Conservation (phyloP, 2,329 filamentous ascomycete species). For the Taxawa tesnikishii region DNA sequence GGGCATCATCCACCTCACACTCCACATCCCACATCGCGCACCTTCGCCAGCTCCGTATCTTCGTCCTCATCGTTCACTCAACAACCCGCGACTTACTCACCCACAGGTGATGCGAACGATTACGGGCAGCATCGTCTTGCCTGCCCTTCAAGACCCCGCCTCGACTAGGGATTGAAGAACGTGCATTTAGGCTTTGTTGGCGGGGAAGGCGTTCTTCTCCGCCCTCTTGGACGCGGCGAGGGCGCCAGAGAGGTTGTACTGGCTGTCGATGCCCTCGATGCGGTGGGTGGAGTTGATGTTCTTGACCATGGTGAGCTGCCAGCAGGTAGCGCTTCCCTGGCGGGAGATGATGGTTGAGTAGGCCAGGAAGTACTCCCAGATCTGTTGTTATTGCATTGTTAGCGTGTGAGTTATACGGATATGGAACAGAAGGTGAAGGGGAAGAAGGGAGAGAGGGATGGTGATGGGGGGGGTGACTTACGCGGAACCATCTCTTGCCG, state of each 20-base stretch:
- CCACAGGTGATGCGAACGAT: no score
- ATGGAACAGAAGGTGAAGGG: background rate
- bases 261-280: slow-evolving; percentile 57
- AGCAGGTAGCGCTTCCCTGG: slow-evolving; percentile 75
- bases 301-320: slow-evolving; percentile 77
- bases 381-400: no score
- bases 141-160: no score
- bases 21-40: no score
- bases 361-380: slow-evolving; percentile 86
- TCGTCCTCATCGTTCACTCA: no score
- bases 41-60: no score
- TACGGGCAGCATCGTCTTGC: no score
- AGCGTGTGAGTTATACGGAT: no score
- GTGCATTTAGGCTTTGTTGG: slow-evolving; percentile 11
- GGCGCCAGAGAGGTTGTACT: slow-evolving; percentile 58
- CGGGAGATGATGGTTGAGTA: slow-evolving; percentile 74
- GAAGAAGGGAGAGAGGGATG: background rate
- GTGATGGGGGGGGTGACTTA: slow-evolving; percentile 39
- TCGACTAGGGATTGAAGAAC: no score
- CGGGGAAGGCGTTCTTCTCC: slow-evolving; percentile 18
- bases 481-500: slow-evolving; percentile 87
- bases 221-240: slow-evolving; percentile 36
- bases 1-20: no score
- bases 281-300: slow-evolving; percentile 82
- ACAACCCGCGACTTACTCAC: no score